Conservation (phyloP, 2,329 filamentous ascomycete species). For the Colletotrichum godetiae region DNA sequence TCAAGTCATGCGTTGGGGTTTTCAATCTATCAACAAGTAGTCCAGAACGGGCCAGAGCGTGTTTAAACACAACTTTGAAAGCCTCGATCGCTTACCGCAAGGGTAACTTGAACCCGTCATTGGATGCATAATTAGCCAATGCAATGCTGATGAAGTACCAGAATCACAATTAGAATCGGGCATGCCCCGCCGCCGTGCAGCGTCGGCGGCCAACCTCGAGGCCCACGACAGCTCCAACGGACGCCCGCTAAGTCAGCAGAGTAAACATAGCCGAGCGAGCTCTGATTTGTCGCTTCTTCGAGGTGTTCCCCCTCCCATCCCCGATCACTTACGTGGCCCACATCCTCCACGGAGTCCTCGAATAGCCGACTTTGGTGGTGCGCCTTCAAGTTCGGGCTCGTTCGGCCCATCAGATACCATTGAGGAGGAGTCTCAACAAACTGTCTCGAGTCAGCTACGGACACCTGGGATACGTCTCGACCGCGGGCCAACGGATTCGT, state of each 20-base stretch:
- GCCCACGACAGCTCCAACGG: conserved; percentile 60
- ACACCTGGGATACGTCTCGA: conserved; percentile 65
- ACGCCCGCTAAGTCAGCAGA: conserved; percentile 69
- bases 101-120: conserved; percentile 64
- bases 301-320: conserved; percentile 61
- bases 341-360: conserved; percentile 51
- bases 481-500: conserved; percentile 61
- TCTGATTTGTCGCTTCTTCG: conserved; percentile 74
- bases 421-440: conserved; percentile 50
- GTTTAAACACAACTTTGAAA: conserved; percentile 80
- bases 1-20: conserved; percentile 76
- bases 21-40: conserved; percentile 79
- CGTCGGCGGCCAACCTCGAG: conserved; percentile 72
- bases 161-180: conserved; percentile 49
- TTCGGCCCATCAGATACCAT: conserved; percentile 51
- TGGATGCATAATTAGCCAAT: conserved; percentile 17
- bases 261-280: conserved; percentile 76
- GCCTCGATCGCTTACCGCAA: conserved; percentile 74
- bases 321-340: conserved; percentile 49
- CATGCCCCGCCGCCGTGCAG: conserved; percentile 64
- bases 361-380: conserved; percentile 54
- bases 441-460: conserved; percentile 61
- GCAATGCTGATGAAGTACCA: conserved; percentile 27
- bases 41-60: conserved; percentile 79
- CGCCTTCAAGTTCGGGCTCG: conserved; percentile 43